Evolutionary conservation across 495 filamentous ascomycete species (phyloP), one percentile per base, ranked within the genome.

Genomic region (Trichocladium antarcticum): DNA sequence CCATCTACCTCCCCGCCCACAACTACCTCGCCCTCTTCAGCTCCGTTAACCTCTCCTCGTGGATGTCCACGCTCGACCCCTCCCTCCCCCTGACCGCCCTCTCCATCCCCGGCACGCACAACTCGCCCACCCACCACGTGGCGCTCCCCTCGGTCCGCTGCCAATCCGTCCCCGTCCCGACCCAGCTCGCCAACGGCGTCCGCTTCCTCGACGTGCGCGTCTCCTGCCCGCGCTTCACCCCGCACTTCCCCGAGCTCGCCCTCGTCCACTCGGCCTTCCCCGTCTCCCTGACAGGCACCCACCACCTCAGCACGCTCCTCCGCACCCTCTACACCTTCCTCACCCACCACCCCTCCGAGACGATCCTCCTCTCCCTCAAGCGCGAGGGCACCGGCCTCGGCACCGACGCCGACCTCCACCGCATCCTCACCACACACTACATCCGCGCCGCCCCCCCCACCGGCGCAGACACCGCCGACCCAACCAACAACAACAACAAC

Each of bases 51-150:
- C 76, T 92, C 45, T 57, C 78, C 49, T 68, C 73, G 15, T 98
- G 92, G 92, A 97, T 97, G 88, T 57, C 68, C 42, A 71, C 79
- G 32, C 70, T 96, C 28, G 70, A 68, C 37, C 77, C 85, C 56
- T 71, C 77, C 21, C 80, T 75, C 14, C 76, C 85, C 0, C 70
- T 97, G 19, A 87, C 87, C 10, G 76, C 83, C 5, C 78, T 98
- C 27, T 87, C 82, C 37, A 94, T 98, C 51, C 93, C 92, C 2
- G 92, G 92, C 47, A 97, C 92, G 0, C 92, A 98, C 74, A 98
- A 98, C 67, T 85, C 82, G 6, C 85, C 90, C 1, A 92, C 90
- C 2, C 81, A 77, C 67, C 73, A 92, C 66, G 65, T 75, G 21
- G 90, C 92, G 16, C 78, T 95, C 0, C 92, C 92, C 6, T 92